Evolutionary conservation across 2,329 filamentous ascomycete genomes (phyloP).

Genomic region (Monosporascus sp.): DNA sequence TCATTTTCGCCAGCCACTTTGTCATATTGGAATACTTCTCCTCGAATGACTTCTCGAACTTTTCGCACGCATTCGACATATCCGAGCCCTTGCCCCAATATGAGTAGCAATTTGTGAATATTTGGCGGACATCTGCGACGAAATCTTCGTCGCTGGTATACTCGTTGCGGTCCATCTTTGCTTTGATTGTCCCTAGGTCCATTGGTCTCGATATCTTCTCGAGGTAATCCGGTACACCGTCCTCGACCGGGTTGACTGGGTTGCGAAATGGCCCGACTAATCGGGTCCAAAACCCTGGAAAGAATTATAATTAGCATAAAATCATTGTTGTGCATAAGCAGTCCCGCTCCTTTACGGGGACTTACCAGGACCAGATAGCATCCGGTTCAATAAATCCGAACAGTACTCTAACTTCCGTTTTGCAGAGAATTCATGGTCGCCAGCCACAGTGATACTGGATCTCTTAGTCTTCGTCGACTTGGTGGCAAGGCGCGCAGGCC

Average conservation of each 20-base stretch:
- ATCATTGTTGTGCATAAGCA: no score
- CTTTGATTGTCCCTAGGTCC: slow-evolving; percentile 56
- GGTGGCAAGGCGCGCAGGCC: slow-evolving; percentile 24
- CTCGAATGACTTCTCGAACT: slow-evolving; percentile 53
- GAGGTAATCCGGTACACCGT: slow-evolving; percentile 57
- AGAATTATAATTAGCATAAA: not conserved
- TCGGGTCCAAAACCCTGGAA: slow-evolving; percentile 59
- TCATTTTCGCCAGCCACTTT: slow-evolving; percentile 54
- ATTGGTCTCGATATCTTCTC: slow-evolving; percentile 57
- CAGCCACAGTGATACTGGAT: slow-evolving; percentile 16
- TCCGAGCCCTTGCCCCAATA: slow-evolving; percentile 54
- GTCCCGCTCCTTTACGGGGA: not conserved
- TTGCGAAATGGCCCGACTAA: slow-evolving; percentile 58
- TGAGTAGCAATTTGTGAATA: slow-evolving; percentile 59
- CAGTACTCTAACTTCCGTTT: slow-evolving; percentile 53
- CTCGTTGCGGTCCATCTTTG: slow-evolving; percentile 50
- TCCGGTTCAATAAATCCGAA: slow-evolving; percentile 50
- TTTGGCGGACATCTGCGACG: slow-evolving; percentile 52
- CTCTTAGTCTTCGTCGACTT: slow-evolving; percentile 28
- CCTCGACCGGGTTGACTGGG: slow-evolving; percentile 50
- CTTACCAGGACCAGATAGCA: slow-evolving; percentile 57
- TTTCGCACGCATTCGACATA: slow-evolving; percentile 51
- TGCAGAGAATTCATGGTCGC: slow-evolving; percentile 27
- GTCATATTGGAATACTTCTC: slow-evolving; percentile 55
- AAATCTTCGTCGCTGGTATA: slow-evolving; percentile 52